Evolutionary conservation across 495 filamentous ascomycete genomes (phyloP).

Genomic region (Aspergillus heteromorphus): DNA sequence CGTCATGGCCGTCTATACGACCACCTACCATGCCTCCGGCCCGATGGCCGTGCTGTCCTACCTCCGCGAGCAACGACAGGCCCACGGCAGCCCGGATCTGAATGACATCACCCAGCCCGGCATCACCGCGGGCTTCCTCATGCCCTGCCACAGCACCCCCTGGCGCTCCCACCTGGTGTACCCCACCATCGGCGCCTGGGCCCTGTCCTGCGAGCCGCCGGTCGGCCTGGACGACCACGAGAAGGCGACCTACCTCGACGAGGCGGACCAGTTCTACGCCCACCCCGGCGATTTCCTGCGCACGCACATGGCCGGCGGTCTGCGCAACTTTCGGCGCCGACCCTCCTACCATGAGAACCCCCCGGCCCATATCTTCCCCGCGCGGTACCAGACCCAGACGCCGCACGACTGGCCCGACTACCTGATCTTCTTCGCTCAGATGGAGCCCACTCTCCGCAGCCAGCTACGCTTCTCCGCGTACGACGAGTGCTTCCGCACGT

Average conservation of each 20-base stretch:
- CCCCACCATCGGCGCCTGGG: constrained; percentile 72
- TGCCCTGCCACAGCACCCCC: constrained; percentile 96
- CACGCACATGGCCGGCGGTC: constrained; percentile 40
- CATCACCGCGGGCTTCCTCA: constrained; percentile 82
- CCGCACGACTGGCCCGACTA: constrained; percentile 53
- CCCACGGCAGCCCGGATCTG: constrained; percentile 27
- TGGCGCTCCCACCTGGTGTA: constrained; percentile 86
- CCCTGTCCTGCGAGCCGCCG: constrained; percentile 87
- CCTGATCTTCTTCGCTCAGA: constrained; percentile 59
- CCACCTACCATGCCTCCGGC: constrained; percentile 73
- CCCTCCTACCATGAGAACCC: constrained; percentile 25
- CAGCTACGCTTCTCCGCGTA: constrained; percentile 55
- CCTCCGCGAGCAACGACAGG: constrained; percentile 66
- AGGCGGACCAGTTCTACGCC: constrained; percentile 86
- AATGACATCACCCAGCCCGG: constrained; percentile 2
- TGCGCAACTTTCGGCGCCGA: constrained; percentile 35
- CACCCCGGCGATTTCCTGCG: constrained; percentile 57
- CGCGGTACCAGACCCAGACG: neutral
- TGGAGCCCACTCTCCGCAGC: constrained; percentile 46
- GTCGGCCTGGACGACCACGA: constrained; percentile 54
- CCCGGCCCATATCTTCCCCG: neutral
- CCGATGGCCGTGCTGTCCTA: constrained; percentile 65
- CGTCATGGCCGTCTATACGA: constrained; percentile 66
- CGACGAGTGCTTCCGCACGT: constrained; percentile 62
- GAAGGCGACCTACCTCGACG: constrained; percentile 67